A percentile compares a stretch with the other conserved stretches of the same genome.
Evolutionary conservation across 345 rosid genomes (phyloP).

Genomic region (Populus alba): DNA sequence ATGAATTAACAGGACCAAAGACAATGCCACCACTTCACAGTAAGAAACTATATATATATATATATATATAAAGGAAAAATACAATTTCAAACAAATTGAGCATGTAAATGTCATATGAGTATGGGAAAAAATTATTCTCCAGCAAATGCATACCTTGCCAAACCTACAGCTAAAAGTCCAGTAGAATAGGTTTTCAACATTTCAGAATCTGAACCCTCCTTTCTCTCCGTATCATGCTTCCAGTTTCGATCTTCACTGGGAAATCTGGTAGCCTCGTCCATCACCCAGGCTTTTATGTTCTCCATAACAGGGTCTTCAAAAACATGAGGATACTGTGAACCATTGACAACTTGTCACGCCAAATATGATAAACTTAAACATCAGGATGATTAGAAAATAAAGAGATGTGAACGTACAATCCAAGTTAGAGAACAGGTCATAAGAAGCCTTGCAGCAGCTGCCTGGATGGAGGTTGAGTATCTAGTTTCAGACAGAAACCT

Average conservation of each 20-base stretch:
- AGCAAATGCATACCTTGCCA: constrained; percentile 51
- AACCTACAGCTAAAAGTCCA: constrained; percentile 89
- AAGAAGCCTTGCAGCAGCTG: constrained; percentile 84
- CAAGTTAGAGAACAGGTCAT: constrained; percentile 75
- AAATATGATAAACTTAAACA: constrained; percentile 8
- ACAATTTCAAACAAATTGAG: constrained; percentile 8
- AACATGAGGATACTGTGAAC: constrained; percentile 75
- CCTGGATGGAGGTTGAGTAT: constrained; percentile 69
- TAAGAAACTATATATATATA: no score
- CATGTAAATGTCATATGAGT: constrained; percentile 15
- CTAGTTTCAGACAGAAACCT: constrained; percentile 75
- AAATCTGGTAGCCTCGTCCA: constrained; percentile 64
- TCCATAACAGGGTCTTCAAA: constrained; percentile 79
- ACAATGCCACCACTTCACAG: no score
- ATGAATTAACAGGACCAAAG: no score
- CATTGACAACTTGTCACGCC: constrained; percentile 14
- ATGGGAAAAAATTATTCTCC: background rate
- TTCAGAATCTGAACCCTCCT: constrained; percentile 73
- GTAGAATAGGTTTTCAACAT: constrained; percentile 84
- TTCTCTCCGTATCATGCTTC: constrained; percentile 45
- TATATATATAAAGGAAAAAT: background rate
- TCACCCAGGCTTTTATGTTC: constrained; percentile 79
- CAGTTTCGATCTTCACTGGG: constrained; percentile 47
- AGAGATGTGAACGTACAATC: constrained; percentile 35
- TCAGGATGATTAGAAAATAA: background rate